Evolutionary conservation across 1,284 basidiomycete species (phyloP).

Genomic region (Trichosporon sp.): DNA sequence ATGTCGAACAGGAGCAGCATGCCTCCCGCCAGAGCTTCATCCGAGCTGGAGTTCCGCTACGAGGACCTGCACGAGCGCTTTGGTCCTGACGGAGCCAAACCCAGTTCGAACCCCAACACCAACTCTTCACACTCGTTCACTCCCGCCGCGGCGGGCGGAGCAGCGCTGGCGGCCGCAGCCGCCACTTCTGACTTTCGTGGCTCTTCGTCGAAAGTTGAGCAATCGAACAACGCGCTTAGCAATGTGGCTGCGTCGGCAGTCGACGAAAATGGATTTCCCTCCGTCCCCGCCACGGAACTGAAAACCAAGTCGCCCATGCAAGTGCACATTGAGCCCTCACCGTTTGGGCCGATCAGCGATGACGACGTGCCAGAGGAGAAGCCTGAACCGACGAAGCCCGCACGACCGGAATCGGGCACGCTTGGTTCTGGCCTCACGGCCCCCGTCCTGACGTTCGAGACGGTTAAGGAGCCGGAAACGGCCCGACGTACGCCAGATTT

Average conservation of each 20-base stretch:
- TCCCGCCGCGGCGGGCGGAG: not conserved
- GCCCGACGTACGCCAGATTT: slow-evolving; percentile 5
- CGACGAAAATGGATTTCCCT: not conserved
- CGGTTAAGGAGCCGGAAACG: not conserved
- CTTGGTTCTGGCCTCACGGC: not conserved
- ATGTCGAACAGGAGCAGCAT: slow-evolving; percentile 13
- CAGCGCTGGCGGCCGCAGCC: not conserved
- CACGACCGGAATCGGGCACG: not conserved
- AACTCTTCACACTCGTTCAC: not conserved
- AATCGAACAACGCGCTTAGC: not conserved
- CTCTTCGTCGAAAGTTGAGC: not conserved
- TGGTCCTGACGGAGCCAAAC: slow-evolving; percentile 9
- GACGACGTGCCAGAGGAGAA: not conserved
- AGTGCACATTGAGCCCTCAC: slow-evolving; percentile 41
- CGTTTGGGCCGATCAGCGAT: slow-evolving; percentile 14
- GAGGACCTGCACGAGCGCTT: slow-evolving; percentile 21
- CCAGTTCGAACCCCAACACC: not conserved
- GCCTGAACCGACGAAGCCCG: not conserved
- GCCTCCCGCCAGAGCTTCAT: slow-evolving; percentile 20
- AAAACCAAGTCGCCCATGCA: slow-evolving; percentile 26
- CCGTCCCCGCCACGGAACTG: not conserved
- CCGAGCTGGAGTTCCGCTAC: slow-evolving; percentile 22
- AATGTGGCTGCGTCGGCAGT: not conserved
- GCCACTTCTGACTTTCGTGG: slow-evolving; percentile 11
- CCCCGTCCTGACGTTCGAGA: not conserved